Percentiles rank a stretch among this genome's conserved stretches.
Evolutionary conservation across 2,329 filamentous ascomycete genomes (phyloP).

Genomic region (Teratosphaeria viscida): DNA sequence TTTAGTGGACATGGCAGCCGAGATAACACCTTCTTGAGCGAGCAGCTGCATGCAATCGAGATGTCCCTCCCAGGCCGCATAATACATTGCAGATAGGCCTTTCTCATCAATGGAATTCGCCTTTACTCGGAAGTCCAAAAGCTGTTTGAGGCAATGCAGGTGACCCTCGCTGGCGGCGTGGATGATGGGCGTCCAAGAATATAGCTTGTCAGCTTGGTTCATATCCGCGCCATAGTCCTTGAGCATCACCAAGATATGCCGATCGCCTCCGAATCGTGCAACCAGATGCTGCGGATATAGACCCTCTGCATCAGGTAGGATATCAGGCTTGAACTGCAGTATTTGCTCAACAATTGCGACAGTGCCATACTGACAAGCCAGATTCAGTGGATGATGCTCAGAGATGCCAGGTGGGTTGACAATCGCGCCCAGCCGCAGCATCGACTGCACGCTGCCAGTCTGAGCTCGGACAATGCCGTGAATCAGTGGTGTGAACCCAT

Average conservation of each 20-base stretch:
- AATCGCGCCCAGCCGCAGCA: conserved; percentile 69
- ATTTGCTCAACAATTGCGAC: conserved; percentile 75
- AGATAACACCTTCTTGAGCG: conserved; percentile 39
- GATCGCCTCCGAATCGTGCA: conserved; percentile 74
- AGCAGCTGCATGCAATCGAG: conserved; percentile 88
- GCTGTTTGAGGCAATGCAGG: conserved; percentile 70
- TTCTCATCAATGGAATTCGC: conserved; percentile 82
- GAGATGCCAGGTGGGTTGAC: conserved; percentile 77
- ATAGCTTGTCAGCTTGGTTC: conserved; percentile 87
- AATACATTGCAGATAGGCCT: conserved; percentile 88
- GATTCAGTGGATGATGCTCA: conserved; percentile 86
- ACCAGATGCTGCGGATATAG: conserved; percentile 96
- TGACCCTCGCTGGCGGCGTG: conserved; percentile 96
- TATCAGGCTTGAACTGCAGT: conserved; percentile 65
- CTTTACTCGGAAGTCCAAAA: conserved; percentile 70
- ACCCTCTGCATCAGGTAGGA: conserved; percentile 91
- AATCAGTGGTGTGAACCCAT: conserved; percentile 93
- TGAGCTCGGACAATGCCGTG: conserved; percentile 88
- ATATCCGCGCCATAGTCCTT: conserved; percentile 81
- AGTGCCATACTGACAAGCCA: conserved; percentile 90
- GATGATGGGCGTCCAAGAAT: conserved; percentile 93
- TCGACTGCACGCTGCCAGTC: conserved; percentile 64
- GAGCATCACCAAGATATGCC: conserved; percentile 67
- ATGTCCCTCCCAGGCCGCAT: conserved; percentile 96
- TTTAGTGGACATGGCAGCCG: conserved; percentile 3